phyloP scores from a whole-genome alignment of 2,329 filamentous ascomycete species.

The Botryotinia convoluta region DNA sequence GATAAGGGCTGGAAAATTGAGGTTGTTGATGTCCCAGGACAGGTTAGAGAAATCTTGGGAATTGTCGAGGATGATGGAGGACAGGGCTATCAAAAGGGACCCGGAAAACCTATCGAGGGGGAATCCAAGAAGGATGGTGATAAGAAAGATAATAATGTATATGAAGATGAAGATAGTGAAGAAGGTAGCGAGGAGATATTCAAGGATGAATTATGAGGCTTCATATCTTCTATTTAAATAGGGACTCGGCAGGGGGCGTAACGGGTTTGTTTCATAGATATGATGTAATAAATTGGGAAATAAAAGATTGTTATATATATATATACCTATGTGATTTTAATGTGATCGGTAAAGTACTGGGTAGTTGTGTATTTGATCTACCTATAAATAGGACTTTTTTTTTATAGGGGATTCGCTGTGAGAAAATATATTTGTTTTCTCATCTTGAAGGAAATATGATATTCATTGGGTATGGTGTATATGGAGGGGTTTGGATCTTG shows the following conservation, averaged over 20 bases:
- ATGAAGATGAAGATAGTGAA: conserved; percentile 42
- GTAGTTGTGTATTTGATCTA: not conserved
- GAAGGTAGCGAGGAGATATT: conserved; percentile 52
- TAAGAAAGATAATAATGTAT: not conserved
- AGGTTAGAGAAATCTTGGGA: conserved; percentile 63
- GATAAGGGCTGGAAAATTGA: conserved; percentile 78
- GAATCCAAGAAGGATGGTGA: not conserved
- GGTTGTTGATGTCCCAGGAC: conserved; percentile 64
- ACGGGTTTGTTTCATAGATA: not conserved
- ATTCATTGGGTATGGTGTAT: too few relatives aligned
- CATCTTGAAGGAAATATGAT: not conserved
- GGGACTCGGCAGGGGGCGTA: not conserved
- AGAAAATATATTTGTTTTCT: not conserved
- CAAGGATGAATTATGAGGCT: conserved; percentile 50
- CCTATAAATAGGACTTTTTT: too few relatives aligned
- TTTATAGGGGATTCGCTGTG: too few relatives aligned
- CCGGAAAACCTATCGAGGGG: conserved; percentile 37
- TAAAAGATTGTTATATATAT: not conserved
- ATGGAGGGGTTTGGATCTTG: too few relatives aligned
- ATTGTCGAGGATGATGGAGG: conserved; percentile 61
- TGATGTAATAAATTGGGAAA: not conserved
- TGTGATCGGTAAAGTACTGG: not conserved
- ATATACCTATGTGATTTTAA: not conserved
- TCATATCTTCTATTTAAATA: not conserved
- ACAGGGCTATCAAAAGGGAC: conserved; percentile 44